These are phyloP conservation scores for Sugiyamaella neomexicana DNA, from an alignment of 1,139 yeast species.

Conservation along the genomic window DNA sequence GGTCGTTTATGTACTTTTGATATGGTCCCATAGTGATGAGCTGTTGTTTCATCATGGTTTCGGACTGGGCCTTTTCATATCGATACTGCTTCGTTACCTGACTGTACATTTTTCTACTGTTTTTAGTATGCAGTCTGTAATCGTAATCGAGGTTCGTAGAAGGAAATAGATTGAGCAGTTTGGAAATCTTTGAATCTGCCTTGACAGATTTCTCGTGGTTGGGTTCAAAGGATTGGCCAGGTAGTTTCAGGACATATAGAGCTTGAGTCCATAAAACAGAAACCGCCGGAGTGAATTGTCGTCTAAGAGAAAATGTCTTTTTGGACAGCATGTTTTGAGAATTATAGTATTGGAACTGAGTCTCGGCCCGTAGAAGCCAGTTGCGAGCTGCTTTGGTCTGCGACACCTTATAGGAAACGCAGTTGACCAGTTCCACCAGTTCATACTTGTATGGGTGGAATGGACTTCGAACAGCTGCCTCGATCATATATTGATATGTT, in stretches of 20 bases:
- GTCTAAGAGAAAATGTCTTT: neutral
- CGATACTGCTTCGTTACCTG: constrained; percentile 1
- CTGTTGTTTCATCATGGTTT: neutral
- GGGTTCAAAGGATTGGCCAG: constrained; percentile 4
- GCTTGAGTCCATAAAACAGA: neutral
- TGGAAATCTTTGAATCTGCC: neutral
- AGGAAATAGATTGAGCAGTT: constrained; percentile 3
- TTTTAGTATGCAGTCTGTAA: neutral
- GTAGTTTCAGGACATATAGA: neutral
- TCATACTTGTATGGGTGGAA: constrained; percentile 25
- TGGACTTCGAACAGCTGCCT: constrained; percentile 27
- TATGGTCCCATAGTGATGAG: constrained; percentile 15
- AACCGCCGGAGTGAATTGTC: neutral
- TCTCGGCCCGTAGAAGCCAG: constrained; percentile 14
- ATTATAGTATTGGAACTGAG: constrained; percentile 9
- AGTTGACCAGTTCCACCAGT: constrained; percentile 24
- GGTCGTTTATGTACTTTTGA: constrained; percentile 15
- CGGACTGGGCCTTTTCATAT: neutral
- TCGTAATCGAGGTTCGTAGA: neutral
- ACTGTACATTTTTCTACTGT: constrained; percentile 1
- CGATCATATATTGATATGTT: constrained; percentile 28
- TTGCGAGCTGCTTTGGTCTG: constrained; percentile 1
- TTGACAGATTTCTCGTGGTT: neutral
- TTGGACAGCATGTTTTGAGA: constrained; percentile 7
- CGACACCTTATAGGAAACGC: neutral